These are phyloP conservation scores for Boletus smithii DNA, from an alignment of 1,284 basidiomycete genomes.

Conservation along the genomic window DNA sequence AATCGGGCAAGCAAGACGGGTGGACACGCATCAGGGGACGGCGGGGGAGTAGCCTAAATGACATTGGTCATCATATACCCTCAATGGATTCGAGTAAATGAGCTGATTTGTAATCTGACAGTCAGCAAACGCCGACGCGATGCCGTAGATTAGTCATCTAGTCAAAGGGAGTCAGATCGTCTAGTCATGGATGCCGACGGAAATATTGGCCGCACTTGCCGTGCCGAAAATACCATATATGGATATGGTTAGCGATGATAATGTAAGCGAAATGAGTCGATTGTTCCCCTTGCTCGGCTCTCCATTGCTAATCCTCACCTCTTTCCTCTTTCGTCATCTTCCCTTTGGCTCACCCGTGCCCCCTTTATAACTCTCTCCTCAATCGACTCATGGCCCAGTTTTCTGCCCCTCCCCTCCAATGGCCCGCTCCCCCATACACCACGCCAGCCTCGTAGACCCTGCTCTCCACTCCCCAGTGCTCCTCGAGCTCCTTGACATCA, in stretches of 20 bases:
- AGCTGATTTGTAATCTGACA: neutral
- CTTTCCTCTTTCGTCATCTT: conserved; percentile 27
- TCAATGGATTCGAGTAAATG: neutral
- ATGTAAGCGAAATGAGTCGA: conserved; percentile 12
- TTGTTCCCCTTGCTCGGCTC: conserved; percentile 12
- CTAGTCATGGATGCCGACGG: too few relatives aligned
- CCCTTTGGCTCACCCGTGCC: conserved; percentile 23
- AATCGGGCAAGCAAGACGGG: conserved; percentile 25
- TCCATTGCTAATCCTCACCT: conserved; percentile 31
- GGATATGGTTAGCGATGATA: neutral
- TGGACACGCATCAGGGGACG: conserved; percentile 13
- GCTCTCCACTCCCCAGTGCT: conserved; percentile 58
- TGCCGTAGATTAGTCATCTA: conserved; percentile 9
- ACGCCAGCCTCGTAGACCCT: conserved; percentile 60
- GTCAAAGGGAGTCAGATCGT: conserved; percentile 17
- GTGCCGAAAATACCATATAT: conserved; percentile 1
- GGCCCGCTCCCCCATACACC: conserved; percentile 46
- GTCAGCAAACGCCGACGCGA: neutral
- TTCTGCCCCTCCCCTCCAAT: conserved; percentile 11
- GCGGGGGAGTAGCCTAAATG: conserved; percentile 10
- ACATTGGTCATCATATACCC: neutral
- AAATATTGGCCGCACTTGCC: conserved; percentile 4
- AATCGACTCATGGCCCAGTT: conserved; percentile 2
- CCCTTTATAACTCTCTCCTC: conserved; percentile 33
- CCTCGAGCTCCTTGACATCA: conserved; percentile 59